These are phyloP conservation scores for Dicorynia guianensis DNA, from an alignment of 306 rosid species.

Conservation along the genomic window DNA sequence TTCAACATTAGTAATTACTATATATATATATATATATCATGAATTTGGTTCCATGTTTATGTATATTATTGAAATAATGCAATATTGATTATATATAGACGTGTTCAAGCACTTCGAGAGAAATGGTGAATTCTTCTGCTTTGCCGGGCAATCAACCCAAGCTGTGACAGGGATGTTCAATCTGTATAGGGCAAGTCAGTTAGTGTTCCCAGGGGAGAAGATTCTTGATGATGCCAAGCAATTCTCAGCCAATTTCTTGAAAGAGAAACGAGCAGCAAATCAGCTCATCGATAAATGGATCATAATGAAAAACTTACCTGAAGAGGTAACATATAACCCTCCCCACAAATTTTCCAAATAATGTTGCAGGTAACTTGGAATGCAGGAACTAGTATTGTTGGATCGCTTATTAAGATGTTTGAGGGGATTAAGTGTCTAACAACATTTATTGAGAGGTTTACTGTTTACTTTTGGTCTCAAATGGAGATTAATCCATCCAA, in stretches of 20 bases:
- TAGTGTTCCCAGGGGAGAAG: slow-evolving; percentile 72
- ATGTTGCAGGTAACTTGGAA: too few species aligned
- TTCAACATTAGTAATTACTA: neutral
- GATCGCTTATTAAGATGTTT: too few species aligned
- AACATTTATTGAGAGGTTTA: too few species aligned
- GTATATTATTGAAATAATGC: too few species aligned
- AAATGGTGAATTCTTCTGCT: slow-evolving; percentile 76
- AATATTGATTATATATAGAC: slow-evolving; percentile 51
- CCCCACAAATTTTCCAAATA: too few species aligned
- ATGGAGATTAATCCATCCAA: too few species aligned
- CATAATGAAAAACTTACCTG: slow-evolving; percentile 76
- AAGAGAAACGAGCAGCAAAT: slow-evolving; percentile 62
- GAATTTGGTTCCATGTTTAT: too few species aligned
- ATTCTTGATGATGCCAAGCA: slow-evolving; percentile 71
- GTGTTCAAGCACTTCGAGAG: slow-evolving; percentile 86
- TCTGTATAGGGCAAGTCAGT: slow-evolving; percentile 72
- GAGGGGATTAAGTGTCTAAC: too few species aligned
- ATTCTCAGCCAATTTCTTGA: slow-evolving; percentile 64
- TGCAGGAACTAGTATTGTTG: too few species aligned
- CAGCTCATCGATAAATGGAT: slow-evolving; percentile 90
- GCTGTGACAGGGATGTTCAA: slow-evolving; percentile 91
- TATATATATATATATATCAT: too few species aligned
- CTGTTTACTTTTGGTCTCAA: too few species aligned
- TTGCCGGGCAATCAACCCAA: slow-evolving; percentile 73
- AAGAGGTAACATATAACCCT: slow-evolving; percentile 58